Evolutionary conservation across 495 filamentous ascomycete genomes (phyloP).

Genomic region (Penicillium manginii): DNA sequence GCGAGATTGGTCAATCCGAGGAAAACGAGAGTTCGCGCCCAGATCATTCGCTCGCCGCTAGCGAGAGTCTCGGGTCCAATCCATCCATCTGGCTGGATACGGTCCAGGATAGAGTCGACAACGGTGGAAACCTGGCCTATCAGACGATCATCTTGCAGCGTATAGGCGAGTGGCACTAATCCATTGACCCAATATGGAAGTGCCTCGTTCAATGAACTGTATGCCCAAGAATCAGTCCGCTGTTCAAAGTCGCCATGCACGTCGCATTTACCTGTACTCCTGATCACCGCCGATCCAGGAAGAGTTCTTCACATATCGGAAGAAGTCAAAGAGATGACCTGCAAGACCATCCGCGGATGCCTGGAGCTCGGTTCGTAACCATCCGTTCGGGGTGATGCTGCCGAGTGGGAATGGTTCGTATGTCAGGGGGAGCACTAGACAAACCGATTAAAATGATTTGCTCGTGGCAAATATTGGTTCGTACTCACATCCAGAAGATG

Average conservation of each 20-base stretch:
- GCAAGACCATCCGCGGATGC: slow-evolving; percentile 59
- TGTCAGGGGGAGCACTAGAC: slow-evolving; percentile 41
- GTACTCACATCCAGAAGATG: background rate
- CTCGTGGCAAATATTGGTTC: background rate
- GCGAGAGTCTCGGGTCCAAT: slow-evolving; percentile 59
- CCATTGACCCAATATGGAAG: slow-evolving; percentile 71
- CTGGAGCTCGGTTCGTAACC: slow-evolving; percentile 61
- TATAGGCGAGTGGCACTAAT: slow-evolving; percentile 66
- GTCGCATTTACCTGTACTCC: slow-evolving; percentile 40
- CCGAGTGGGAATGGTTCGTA: slow-evolving; percentile 59
- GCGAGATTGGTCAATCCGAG: slow-evolving; percentile 55
- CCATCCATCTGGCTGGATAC: slow-evolving; percentile 63
- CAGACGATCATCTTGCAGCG: slow-evolving; percentile 55
- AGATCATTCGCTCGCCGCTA: slow-evolving; percentile 49
- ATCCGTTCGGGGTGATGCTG: slow-evolving; percentile 60
- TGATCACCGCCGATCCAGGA: slow-evolving; percentile 58
- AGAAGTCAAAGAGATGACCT: slow-evolving; percentile 64
- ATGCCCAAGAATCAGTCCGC: background rate
- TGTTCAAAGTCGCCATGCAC: no score
- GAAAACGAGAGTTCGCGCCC: slow-evolving; percentile 58
- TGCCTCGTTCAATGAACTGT: slow-evolving; percentile 61
- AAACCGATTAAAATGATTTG: background rate
- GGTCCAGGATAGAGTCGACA: slow-evolving; percentile 53
- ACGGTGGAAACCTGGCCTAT: slow-evolving; percentile 56
- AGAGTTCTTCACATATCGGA: slow-evolving; percentile 56